Conservation (phyloP, 2,329 filamentous ascomycete genomes). For the Corynespora cassiicola region DNA sequence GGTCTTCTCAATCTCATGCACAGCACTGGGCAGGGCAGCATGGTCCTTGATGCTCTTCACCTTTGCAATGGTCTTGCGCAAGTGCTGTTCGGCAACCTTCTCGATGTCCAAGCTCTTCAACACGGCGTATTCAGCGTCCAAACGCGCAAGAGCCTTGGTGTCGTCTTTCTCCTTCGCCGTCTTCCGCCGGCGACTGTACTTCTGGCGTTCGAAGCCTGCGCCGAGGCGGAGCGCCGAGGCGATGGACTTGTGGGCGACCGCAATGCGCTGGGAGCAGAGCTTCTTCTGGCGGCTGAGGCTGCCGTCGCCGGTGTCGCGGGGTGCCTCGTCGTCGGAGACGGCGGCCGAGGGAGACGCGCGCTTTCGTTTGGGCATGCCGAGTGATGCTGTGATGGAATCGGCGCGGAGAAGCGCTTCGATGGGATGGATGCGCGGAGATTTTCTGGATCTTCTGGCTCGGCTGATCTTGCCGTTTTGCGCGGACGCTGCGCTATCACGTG, state of each 20-base stretch:
- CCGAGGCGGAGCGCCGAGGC: slow-evolving; percentile 70
- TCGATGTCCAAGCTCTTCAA: slow-evolving; percentile 64
- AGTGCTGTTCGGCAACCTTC: slow-evolving; percentile 58
- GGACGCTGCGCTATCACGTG: too few species aligned
- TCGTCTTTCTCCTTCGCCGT: slow-evolving; percentile 56
- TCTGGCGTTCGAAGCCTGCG: slow-evolving; percentile 80
- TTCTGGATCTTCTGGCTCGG: too few species aligned
- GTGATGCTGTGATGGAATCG: background rate
- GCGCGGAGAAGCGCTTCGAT: background rate
- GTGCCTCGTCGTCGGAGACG: slow-evolving; percentile 6
- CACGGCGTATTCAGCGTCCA: slow-evolving; percentile 68
- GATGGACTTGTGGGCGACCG: slow-evolving; percentile 65
- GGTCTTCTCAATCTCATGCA: slow-evolving; percentile 44
- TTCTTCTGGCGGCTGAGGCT: slow-evolving; percentile 26
- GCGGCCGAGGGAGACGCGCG: slow-evolving; percentile 21
- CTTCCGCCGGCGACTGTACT: slow-evolving; percentile 69
- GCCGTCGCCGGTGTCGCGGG: slow-evolving; percentile 7
- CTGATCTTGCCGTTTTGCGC: too few species aligned
- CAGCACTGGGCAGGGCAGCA: slow-evolving; percentile 52
- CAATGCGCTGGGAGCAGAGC: slow-evolving; percentile 52
- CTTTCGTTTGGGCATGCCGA: slow-evolving; percentile 44
- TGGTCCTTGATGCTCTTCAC: slow-evolving; percentile 63
- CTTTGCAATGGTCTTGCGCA: slow-evolving; percentile 63
- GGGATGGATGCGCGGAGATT: too few species aligned
- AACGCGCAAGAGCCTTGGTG: slow-evolving; percentile 57